Base-by-base conservation (phyloP, 495 filamentous ascomycete genomes). In the Evansstolkia leycettana region DNA sequence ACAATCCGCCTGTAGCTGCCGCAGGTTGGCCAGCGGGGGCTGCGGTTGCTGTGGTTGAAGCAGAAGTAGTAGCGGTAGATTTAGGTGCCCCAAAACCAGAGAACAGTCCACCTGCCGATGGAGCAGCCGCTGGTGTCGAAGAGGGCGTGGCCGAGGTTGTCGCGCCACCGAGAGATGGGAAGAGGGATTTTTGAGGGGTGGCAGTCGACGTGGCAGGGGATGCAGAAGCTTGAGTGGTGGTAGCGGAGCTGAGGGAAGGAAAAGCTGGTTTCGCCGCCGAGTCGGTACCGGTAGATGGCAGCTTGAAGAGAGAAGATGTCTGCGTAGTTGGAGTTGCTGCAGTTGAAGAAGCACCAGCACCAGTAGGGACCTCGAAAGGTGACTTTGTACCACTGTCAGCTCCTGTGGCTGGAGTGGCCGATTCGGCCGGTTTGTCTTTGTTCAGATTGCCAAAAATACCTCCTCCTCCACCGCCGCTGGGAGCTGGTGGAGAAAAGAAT, bases 391-490 rank as follows among this genome's bases (percentile, higher is more conserved):
- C 40, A 36, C 37, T 44, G 12, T 39, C 48, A 4, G 57, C 36
- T 19, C 55, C 27, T 19, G 50, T 47, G 5, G 60, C 28, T 14
- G 65, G 56, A 32, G 61, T 57, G 13, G 58, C 42, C 15, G 63
- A 46, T 28, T 60, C 64, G 12, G 60, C 56, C 11, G 68, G 55
- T 33, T 64, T 64, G 28, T 38, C 32, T 29, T 38, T 39, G 31
- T 39, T 48, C 26, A 54, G 55, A 37, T 43, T 59, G 24, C 55
- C 58, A 45, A 73, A 72, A 2, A 71, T 42, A 27, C 48, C 38
- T 5, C 54, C 50, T 16, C 53, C 46, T 14, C 57, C 26, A 11
- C 32, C 14, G 48, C 25, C 28, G 55, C 18, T n/a, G n/a, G n/a
- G n/a, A n/a, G 56, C 40, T 17, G 46, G 36, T 39, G 34, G 39